These are phyloP conservation scores for Collybia mongolica DNA, from an alignment of 768 basidiomycete genomes.

Conservation along the genomic window DNA sequence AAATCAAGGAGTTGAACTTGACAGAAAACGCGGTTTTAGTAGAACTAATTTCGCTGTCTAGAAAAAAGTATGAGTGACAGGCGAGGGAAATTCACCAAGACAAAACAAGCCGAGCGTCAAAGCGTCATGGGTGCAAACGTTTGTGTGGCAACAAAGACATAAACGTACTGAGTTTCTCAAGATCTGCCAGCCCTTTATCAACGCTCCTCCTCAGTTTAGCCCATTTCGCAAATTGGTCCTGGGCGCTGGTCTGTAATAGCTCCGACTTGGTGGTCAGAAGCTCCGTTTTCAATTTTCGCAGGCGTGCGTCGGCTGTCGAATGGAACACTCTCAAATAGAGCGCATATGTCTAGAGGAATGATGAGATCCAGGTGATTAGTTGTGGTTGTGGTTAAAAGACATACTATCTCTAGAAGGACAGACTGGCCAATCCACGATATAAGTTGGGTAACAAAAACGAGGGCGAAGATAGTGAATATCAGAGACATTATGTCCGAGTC, in stretches of 20 bases:
- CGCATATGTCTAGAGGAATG: conserved; percentile 59
- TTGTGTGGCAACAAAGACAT: background rate
- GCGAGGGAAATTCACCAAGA: background rate
- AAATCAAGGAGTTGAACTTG: conserved; percentile 72
- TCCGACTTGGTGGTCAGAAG: conserved; percentile 82
- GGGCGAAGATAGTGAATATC: conserved; percentile 75
- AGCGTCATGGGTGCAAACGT: background rate
- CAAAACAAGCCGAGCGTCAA: background rate
- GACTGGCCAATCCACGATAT: conserved; percentile 88
- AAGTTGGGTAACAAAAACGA: conserved; percentile 81
- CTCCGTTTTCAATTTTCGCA: conserved; percentile 74
- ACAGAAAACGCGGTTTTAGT: conserved; percentile 62
- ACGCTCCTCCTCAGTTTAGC: conserved; percentile 87
- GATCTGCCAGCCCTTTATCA: conserved; percentile 87
- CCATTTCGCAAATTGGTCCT: conserved; percentile 99
- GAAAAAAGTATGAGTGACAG: background rate
- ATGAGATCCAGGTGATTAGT: conserved; percentile 40
- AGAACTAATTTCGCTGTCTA: conserved; percentile 68
- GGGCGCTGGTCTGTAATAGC: conserved; percentile 85
- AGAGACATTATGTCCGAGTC: conserved; percentile 58
- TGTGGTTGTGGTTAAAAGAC: conserved; percentile 26
- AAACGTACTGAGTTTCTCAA: conserved; percentile 87
- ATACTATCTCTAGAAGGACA: conserved; percentile 76
- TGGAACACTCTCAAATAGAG: conserved; percentile 69
- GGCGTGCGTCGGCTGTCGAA: conserved; percentile 50